Evolutionary conservation across 1,139 yeast genomes (phyloP).

Genomic region (Trichomonascaceae sp.): DNA sequence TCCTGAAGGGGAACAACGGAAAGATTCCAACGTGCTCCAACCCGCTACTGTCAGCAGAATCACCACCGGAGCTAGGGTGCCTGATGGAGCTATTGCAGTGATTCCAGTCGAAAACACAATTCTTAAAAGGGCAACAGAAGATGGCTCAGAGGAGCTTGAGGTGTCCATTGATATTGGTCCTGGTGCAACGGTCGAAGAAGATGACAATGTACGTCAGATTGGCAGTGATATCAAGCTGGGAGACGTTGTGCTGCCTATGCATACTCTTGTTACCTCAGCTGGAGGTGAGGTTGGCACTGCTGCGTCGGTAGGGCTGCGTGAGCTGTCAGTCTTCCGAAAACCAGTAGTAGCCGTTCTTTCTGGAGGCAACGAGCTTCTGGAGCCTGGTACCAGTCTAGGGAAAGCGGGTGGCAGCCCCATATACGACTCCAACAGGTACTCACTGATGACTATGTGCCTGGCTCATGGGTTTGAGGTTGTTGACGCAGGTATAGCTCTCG

Average conservation of each 20-base stretch:
- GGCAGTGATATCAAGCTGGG: constrained; percentile 35
- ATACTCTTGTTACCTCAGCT: constrained; percentile 24
- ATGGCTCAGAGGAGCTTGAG: constrained; percentile 28
- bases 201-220: constrained; percentile 33
- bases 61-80: constrained; percentile 43
- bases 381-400: constrained; percentile 15
- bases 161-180: constrained; percentile 21
- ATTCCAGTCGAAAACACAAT: constrained; percentile 39
- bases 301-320: constrained; percentile 31
- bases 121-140: constrained; percentile 17
- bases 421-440: constrained; percentile 37
- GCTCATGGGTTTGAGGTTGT: constrained; percentile 24
- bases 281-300: constrained; percentile 39
- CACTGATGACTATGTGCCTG: constrained; percentile 26
- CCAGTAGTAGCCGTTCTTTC: constrained; percentile 35
- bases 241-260: constrained; percentile 24
- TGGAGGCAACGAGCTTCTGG: constrained; percentile 38
- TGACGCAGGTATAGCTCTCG: constrained; percentile 35
- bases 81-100: constrained; percentile 37
- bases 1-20: constrained; percentile 1
- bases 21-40: constrained; percentile 11
- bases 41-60: constrained; percentile 31
- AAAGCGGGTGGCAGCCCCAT: constrained; percentile 36
- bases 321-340: constrained; percentile 26
- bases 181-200: constrained; percentile 18